These are phyloP conservation scores for Acer yangbiense DNA, from an alignment of 345 rosid genomes.

Conservation along the genomic window DNA sequence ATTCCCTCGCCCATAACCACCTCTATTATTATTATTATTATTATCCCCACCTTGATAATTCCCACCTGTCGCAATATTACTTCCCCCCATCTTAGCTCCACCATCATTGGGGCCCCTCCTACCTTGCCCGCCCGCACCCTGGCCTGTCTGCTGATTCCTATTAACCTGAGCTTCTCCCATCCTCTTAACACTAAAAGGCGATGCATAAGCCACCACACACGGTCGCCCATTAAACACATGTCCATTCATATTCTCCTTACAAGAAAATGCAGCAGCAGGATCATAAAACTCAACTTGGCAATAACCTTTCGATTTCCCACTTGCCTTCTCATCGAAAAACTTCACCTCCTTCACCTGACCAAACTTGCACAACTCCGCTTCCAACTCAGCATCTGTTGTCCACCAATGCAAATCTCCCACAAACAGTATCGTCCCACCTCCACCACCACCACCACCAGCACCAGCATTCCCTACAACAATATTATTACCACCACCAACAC, in stretches of 20 bases:
- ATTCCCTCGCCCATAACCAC: slow-evolving; percentile 63
- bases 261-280: slow-evolving; percentile 60
- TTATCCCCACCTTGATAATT: slow-evolving; percentile 78
- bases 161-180: slow-evolving; percentile 78
- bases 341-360: slow-evolving; percentile 78
- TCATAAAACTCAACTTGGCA: slow-evolving; percentile 89
- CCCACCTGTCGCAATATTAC: slow-evolving; percentile 47
- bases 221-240: slow-evolving; percentile 69
- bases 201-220: slow-evolving; percentile 77
- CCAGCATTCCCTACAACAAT: slow-evolving; percentile 4
- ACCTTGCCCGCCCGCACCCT: slow-evolving; percentile 40
- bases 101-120: slow-evolving; percentile 61
- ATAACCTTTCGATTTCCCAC: slow-evolving; percentile 86
- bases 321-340: slow-evolving; percentile 87
- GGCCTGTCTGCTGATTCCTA: slow-evolving; percentile 58
- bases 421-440: slow-evolving; percentile 60
- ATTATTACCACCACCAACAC: slow-evolving; percentile 15
- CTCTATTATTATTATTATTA: slow-evolving; percentile 36
- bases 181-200: slow-evolving; percentile 63
- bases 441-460: slow-evolving; percentile 29
- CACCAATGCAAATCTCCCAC: slow-evolving; percentile 96
- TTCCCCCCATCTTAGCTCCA: slow-evolving; percentile 41
- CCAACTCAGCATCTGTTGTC: slow-evolving; percentile 88
- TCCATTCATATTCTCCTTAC: slow-evolving; percentile 85
- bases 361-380: slow-evolving; percentile 61